These are phyloP conservation scores for Olyra latifolia DNA, from an alignment of 176 grass and related monocot species.

Conservation along the genomic window DNA sequence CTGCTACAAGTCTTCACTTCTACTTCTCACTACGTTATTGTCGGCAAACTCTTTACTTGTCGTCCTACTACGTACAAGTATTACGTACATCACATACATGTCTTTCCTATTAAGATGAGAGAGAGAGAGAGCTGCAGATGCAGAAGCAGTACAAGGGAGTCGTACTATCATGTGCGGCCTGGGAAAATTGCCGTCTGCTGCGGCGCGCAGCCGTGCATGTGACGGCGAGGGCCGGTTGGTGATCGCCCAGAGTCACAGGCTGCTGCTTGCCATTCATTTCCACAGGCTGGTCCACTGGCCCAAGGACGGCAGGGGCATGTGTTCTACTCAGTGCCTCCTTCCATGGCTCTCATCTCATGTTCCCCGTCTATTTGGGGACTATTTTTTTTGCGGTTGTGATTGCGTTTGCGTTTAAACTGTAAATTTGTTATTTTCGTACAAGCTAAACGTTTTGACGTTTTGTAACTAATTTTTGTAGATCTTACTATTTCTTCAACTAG, in stretches of 20 bases:
- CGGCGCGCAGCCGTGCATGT: background rate
- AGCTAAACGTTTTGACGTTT: too few relatives aligned
- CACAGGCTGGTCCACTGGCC: background rate
- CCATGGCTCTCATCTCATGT: background rate
- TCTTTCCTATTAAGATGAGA: background rate
- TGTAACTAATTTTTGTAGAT: too few relatives aligned
- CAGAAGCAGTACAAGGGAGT: background rate
- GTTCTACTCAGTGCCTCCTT: background rate
- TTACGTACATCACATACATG: background rate
- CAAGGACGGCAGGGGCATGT: background rate
- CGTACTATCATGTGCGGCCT: background rate
- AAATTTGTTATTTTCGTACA: too few relatives aligned
- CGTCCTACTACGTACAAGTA: background rate
- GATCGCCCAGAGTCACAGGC: conserved; percentile 16
- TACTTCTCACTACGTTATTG: background rate
- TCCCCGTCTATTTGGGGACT: background rate
- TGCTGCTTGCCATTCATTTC: background rate
- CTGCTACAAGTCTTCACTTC: too few relatives aligned
- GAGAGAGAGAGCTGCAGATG: background rate
- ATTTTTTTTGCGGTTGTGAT: too few relatives aligned
- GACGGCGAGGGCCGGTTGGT: background rate
- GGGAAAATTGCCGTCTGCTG: background rate
- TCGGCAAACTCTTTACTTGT: background rate
- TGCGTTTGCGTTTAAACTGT: too few relatives aligned
- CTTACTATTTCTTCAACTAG: too few relatives aligned